These are phyloP conservation scores for Solanum sparsipilum DNA, from an alignment of 257 asterid genomes.

Conservation along the genomic window DNA sequence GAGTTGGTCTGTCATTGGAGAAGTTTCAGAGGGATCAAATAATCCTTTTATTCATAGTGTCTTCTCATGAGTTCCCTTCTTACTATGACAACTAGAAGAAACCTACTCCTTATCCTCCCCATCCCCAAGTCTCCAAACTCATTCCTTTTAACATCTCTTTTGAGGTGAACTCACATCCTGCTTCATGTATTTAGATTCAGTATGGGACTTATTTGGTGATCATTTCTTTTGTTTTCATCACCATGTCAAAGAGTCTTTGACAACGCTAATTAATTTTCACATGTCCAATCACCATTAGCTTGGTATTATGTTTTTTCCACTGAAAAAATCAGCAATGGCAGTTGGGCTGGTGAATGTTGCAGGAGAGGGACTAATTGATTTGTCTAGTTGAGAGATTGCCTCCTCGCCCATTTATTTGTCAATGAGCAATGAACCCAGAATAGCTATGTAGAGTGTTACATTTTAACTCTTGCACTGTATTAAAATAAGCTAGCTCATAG, in stretches of 20 bases:
- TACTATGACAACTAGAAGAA: not conserved
- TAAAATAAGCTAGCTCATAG: not conserved
- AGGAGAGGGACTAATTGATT: not conserved
- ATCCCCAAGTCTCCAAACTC: not conserved
- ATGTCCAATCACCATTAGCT: not conserved
- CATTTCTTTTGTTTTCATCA: not conserved
- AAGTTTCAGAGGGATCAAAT: not conserved
- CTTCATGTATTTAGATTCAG: not conserved
- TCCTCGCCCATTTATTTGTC: not conserved
- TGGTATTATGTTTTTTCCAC: not conserved
- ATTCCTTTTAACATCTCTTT: not conserved
- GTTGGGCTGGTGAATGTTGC: not conserved
- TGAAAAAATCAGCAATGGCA: not conserved
- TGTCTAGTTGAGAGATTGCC: not conserved
- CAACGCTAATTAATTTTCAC: not conserved
- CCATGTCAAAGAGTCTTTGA: not conserved
- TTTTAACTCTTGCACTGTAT: not conserved
- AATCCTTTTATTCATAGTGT: not conserved
- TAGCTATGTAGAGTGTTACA: not conserved
- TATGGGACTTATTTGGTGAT: not conserved
- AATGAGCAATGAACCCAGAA: not conserved
- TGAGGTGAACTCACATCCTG: not conserved
- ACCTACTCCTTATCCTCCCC: not conserved
- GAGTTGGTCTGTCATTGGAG: not conserved
- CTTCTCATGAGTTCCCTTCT: not conserved